Base-by-base conservation (phyloP, 371 early-diverging fungal genomes). In the Mortierella sp. region DNA sequence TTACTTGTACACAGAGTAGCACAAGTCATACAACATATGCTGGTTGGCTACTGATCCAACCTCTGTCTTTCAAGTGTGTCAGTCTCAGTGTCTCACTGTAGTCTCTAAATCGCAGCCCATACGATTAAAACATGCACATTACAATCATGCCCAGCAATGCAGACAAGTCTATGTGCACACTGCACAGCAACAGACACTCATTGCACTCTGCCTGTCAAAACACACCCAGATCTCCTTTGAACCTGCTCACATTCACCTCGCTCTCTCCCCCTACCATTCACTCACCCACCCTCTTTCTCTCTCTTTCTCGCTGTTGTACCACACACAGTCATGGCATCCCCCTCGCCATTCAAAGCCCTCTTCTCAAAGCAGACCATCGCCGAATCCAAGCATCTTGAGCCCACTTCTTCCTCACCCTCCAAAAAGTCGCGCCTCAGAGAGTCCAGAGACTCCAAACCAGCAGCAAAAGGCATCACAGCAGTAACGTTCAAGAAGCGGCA, bases 341-440 rank as follows among this genome's bases (percentile, higher is more conserved):
- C 68, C 4, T 68, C 42, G 68, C 34, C 68, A 68, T 68, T 68
- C 68, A 68, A 42, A 68, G 38, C 68, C 21, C 34, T 68, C 68
- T 38, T 65, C 11, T 38, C 42, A 9, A 21, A 34, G 21, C 42
- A 68, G 24, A 38, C 68, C 42, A 38, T 42, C 44, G 9, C 10
- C 68, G 10, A 68, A 19, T 13, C 10, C 42, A 42, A 42, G 10
- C 68, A 42, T 10, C 24, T 34, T 34, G 34, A 31, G 16, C 31
- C 16, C 34, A 31, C 6, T 34, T 34, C 2, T 34, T 19, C 38
- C 21, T 21, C 19, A 38, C 34, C 65, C 8, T 38, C 9, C 9
- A 68, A 42, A 38, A 68, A 21, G 68, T 24, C 68, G 24, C 68
- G 8, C 44, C 9, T 34, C 24, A 38, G 21, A 68, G 21, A 38